Base-by-base conservation (phyloP, 352 stramenopile genomes). In the Phytophthora agathidicida region DNA sequence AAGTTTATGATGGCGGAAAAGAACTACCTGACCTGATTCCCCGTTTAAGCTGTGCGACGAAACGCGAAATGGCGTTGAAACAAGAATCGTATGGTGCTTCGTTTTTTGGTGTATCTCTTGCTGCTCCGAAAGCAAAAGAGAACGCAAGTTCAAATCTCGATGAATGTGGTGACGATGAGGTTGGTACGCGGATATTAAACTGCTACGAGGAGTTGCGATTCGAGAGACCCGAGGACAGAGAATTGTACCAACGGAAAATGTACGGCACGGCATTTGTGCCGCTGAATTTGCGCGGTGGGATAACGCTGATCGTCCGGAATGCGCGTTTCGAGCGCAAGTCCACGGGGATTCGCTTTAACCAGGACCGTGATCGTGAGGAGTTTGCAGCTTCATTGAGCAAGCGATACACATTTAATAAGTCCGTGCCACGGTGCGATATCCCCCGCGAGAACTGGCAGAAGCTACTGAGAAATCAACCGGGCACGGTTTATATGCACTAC, bases 321-420 rank as follows among this genome's bases (percentile, higher is more conserved):
- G 68, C 79, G 13, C 55, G 54, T 11, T 88, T 82, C 39, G 68
- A 82, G 56, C 73, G 78, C 33, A 85, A 85, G 35, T 83, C 78
- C 7, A 84, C 68, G 3, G 76, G 78, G 7, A 80, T 86, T 19
- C 73, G 68, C 11, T 88, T 88, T 36, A 88, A 88, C 60, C 62
- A 72, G 30, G 70, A 86, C 33, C 75, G 74, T 10, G 78, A 88
- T 43, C 60, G 73, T 23, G 76, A 85, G 8, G 74, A 84, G 19
- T 88, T 86, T 37, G 61, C 60, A 24, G 59, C 57, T 22, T 51
- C 42, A 13, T 51, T 88, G 17, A 78, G 67, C 57, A 61, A 83
- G 33, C 76, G 78, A 20, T 86, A 78, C 52, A 75, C 64, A 11
- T 65, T 81, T 31, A 80, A 84, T 39, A 76, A 72, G 16, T 73